These are phyloP conservation scores for Colletotrichum chlorophyti DNA, from an alignment of 2,329 filamentous ascomycete genomes.

Conservation along the genomic window DNA sequence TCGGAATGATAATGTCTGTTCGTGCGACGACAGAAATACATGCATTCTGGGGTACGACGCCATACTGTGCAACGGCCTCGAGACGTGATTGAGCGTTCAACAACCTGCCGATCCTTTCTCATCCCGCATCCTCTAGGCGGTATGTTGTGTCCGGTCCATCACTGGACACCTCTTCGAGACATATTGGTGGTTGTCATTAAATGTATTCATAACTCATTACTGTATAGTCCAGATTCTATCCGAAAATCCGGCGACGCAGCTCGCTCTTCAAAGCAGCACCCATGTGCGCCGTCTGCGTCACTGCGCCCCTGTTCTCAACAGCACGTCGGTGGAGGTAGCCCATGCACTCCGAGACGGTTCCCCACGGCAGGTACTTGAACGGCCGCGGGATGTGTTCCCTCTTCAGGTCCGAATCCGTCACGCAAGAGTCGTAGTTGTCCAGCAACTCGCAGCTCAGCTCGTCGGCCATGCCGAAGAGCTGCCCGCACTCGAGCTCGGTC, in stretches of 20 bases:
- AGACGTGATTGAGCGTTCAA: too few relatives aligned
- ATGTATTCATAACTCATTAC: background rate
- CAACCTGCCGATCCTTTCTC: too few relatives aligned
- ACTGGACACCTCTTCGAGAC: too few relatives aligned
- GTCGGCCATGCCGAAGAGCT: conserved; percentile 78
- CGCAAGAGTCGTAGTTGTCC: conserved; percentile 20
- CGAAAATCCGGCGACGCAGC: conserved; percentile 35
- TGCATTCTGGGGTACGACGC: too few relatives aligned
- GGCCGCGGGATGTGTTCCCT: conserved; percentile 23
- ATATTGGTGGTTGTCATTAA: conserved; percentile 14
- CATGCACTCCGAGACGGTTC: conserved; percentile 31
- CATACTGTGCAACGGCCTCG: too few relatives aligned
- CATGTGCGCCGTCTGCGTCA: conserved; percentile 34
- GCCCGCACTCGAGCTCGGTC: conserved; percentile 46
- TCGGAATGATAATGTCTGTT: too few relatives aligned
- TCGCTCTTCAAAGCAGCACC: conserved; percentile 37
- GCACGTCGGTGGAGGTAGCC: conserved; percentile 31
- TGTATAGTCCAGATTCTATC: too few relatives aligned
- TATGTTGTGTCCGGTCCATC: too few relatives aligned
- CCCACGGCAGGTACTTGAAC: conserved; percentile 33
- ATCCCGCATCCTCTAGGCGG: too few relatives aligned
- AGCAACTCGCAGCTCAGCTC: conserved; percentile 78
- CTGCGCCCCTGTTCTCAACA: conserved; percentile 31
- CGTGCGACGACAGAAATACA: too few relatives aligned
- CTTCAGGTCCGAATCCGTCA: conserved; percentile 16